Conservation (phyloP, 805 yeast genomes). For the Candida multigemmis region DNA sequence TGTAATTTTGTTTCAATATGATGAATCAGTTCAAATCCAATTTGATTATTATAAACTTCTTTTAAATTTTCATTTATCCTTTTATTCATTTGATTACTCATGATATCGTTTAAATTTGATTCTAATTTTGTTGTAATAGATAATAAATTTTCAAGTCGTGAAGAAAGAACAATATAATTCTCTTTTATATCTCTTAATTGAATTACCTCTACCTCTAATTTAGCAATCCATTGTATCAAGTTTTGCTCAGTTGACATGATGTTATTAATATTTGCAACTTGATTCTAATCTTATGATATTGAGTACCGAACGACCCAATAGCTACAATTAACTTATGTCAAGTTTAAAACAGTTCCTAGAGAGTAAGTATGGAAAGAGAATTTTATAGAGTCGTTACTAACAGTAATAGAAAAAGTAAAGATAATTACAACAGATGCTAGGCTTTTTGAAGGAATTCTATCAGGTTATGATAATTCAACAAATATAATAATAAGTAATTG, state of each 20-base stretch:
- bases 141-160: too few relatives aligned
- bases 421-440: constrained; percentile 36
- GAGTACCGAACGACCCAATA: constrained; percentile 1
- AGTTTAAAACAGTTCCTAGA: constrained; percentile 19
- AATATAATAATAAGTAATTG: constrained; percentile 48
- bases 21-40: too few relatives aligned
- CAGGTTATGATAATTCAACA: constrained; percentile 58
- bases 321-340: constrained; percentile 12
- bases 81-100: too few relatives aligned
- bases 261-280: constrained; percentile 1
- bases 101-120: too few relatives aligned
- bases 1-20: too few relatives aligned
- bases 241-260: constrained; percentile 2
- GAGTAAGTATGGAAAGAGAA: too few relatives aligned
- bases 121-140: too few relatives aligned
- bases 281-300: neutral
- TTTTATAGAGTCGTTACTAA: constrained; percentile 6
- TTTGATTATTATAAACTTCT: too few relatives aligned
- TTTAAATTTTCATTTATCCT: too few relatives aligned
- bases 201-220: constrained; percentile 19
- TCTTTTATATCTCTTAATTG: constrained; percentile 11
- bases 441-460: constrained; percentile 31
- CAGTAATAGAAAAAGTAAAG: constrained; percentile 25
- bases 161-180: constrained; percentile 3
- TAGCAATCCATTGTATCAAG: constrained; percentile 19